Base-by-base conservation (phyloP, 139 green algal species). In the Chara braunii region DNA sequence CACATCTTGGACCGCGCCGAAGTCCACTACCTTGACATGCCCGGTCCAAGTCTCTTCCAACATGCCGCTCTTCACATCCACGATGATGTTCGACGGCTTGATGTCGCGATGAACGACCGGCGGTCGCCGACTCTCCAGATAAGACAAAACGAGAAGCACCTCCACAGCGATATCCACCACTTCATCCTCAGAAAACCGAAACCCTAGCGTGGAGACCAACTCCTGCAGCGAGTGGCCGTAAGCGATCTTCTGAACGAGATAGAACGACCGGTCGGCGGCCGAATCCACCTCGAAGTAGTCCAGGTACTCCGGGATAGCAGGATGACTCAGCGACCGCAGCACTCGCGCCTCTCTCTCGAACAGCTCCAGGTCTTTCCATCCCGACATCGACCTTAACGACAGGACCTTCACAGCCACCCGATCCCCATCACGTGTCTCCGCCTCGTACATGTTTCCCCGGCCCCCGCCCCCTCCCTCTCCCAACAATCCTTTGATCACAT, bases 281-380 rank as follows among this genome's bases (percentile, higher is more conserved):
- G 60, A 80, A 63, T 96, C 87, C 43, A 89, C 78, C 73, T 95
- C 87, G 78, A 96, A 95, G 50, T 87, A 90, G 9, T 91, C 90
- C 1, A 95, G 64, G 68, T 95, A 96, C 9, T 53, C 36, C 3
- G 87, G 85, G 36, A 94, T 93, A 43, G 72, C 74, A 22, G 74
- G 76, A 36, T 86, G 80, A 18, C 37, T 31, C 32, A 94, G 68
- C 0, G 30, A 12, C 26, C 79, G 43, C 34, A 94, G 60, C 0
- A 65, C 78, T 0, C 58, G 45, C 0, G 84, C 90, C 75, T 97
- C 90, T 0, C 90, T 65, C 71, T 97, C 74, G 70, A 97, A 96
- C 63, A 96, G 75, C 31, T 95, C 84, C 55, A 97, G 77, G 81
- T 90, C 80, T 78, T 73, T 73, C 64, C 64, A 73, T 8, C 26